Conservation (phyloP, 495 filamentous ascomycete genomes). For the Choiromyces venosus region DNA sequence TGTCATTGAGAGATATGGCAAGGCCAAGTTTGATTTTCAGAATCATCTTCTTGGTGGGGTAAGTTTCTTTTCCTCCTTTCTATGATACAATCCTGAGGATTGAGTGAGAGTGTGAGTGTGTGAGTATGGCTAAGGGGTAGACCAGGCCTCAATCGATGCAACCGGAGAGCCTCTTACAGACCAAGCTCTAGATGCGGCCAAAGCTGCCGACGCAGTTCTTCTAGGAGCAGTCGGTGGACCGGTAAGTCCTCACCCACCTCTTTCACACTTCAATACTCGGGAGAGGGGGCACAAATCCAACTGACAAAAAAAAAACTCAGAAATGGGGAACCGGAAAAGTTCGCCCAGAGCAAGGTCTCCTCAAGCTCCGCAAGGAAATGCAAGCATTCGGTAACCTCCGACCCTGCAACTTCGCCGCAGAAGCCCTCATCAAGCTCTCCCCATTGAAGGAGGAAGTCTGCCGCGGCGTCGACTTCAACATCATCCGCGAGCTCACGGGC, state of each 20-base stretch:
- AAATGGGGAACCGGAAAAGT: constrained; percentile 93
- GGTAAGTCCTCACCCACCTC: constrained; percentile 46
- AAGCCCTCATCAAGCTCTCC: constrained; percentile 76
- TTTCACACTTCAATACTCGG: neutral
- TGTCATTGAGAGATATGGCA: constrained; percentile 62
- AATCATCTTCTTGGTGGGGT: constrained; percentile 91
- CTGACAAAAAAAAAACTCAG: constrained; percentile 1
- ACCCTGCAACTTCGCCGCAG: constrained; percentile 93
- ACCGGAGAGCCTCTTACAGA: constrained; percentile 74
- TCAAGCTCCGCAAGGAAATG: constrained; percentile 90
- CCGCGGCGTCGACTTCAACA: constrained; percentile 84
- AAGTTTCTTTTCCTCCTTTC: constrained; percentile 45
- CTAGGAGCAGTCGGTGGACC: constrained; percentile 94
- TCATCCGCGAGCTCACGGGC: constrained; percentile 89
- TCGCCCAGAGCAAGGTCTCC: constrained; percentile 90
- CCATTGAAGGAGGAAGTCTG: constrained; percentile 84
- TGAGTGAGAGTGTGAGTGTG: neutral
- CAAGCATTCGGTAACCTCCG: constrained; percentile 94
- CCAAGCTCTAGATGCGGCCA: constrained; percentile 76
- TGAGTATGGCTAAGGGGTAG: neutral
- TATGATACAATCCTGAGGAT: neutral
- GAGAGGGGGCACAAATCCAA: constrained; percentile 7
- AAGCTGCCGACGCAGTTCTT: constrained; percentile 83
- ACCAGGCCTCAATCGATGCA: constrained; percentile 79
- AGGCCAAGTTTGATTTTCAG: constrained; percentile 80